phyloP scores from a whole-genome alignment of 139 green algal species.

The Closterium sp. region DNA sequence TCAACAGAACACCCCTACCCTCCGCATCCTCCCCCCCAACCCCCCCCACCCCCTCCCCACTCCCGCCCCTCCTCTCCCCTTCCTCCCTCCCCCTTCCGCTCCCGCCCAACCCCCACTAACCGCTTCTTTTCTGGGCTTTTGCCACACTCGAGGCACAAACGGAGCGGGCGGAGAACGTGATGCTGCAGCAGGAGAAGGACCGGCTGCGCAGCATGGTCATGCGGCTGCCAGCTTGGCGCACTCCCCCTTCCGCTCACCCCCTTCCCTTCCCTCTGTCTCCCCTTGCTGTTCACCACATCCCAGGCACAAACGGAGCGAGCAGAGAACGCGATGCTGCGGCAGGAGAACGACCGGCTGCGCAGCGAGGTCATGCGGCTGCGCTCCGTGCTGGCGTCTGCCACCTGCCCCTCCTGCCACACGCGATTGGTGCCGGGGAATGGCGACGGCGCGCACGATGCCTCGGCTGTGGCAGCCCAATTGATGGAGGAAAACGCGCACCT shows the following conservation, averaged over 20 bases:
- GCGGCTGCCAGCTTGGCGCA: not conserved
- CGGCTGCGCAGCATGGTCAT: not conserved
- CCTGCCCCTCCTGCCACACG: conserved; percentile 8
- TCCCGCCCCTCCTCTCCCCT: not conserved
- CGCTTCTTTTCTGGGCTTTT: too few relatives aligned
- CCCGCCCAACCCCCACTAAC: too few relatives aligned
- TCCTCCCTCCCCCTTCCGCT: not conserved
- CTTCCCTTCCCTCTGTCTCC: not conserved
- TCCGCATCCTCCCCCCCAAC: not conserved
- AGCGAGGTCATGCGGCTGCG: conserved; percentile 8
- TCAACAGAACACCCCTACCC: too few relatives aligned
- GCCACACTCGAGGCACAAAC: conserved; percentile 8
- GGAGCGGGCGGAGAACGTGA: conserved; percentile 21
- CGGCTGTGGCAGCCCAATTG: not conserved
- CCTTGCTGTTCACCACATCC: not conserved
- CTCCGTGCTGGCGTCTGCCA: not conserved
- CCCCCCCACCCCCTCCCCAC: not conserved
- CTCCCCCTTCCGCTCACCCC: not conserved
- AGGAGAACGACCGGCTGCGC: conserved; percentile 30
- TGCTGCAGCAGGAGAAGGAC: conserved; percentile 32
- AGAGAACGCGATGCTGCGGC: conserved; percentile 23
- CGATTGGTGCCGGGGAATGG: not conserved
- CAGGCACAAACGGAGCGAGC: conserved; percentile 31
- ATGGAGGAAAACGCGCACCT: conserved; percentile 13
- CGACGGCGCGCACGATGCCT: not conserved